Base-by-base conservation (phyloP, 345 rosid genomes). In the Gossypium thurberi region DNA sequence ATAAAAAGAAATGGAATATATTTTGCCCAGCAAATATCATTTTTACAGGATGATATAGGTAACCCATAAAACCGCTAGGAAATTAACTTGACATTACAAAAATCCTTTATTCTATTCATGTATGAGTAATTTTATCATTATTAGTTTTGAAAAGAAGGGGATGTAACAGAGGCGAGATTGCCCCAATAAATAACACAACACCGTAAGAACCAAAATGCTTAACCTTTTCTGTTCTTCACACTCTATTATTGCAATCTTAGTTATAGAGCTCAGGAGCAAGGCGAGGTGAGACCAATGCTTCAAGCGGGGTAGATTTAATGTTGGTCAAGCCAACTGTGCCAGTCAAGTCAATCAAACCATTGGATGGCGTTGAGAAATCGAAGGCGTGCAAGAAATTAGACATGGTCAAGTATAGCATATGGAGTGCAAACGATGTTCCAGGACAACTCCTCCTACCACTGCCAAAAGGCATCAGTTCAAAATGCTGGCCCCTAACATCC, bases 381-480 rank as follows among this genome's bases (percentile, higher is more conserved):
- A 70, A 70, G n/a, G 75, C 75, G 25, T 59, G 75, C 8, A 71
- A 23, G 40, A 58, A 57, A 15, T 60, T 71, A 23, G 75, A 46
- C 51, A 71, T 20, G 3, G 66, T 60, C 42, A 71, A 17, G 44
- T 17, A 8, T 10, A 59, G 6, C 37, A 59, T 20, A 0, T 70
- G 62, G 4, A 53, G 14, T 0, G 73, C 87, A 2, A 75, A 60
- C 40, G 70, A 8, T 15, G 69, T 60, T n/a, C 85, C 85, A 2
- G 86, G 84, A 12, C 86, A 86, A 0, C 56, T 47, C 25, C 85
- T 74, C 53, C 89, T 73, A 2, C 89, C 84, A 2, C 75, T 57
- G 2, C 89, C 84, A 55, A 86, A 86, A 18, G 89, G 87, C 14
- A 85, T 57, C 8, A 79, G 53, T 6, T 78, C 81, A 15, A 74